Base-by-base conservation (phyloP, 208 protist species). In the Porcisia hertigi region DNA sequence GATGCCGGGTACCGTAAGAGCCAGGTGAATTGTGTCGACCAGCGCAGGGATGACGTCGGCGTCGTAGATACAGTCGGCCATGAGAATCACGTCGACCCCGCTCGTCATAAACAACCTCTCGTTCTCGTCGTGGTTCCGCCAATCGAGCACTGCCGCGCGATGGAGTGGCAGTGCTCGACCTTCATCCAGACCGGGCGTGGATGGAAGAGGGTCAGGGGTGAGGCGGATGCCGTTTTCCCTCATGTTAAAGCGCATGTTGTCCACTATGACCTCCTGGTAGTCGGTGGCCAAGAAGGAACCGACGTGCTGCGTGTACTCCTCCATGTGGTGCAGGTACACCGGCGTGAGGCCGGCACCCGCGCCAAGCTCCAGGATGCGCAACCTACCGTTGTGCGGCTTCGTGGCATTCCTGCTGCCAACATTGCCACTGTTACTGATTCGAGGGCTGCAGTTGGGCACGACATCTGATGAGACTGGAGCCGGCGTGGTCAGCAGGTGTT, bases 51-150 rank as follows among this genome's bases (percentile, higher is more conserved):
- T 91, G 41, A 86, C 79, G 43, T 82, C 70, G 7, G 87, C 85
- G 39, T 94, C 92, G 77, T 96, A 96, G 69, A 96, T 87, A 74
- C 90, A 94, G 82, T 96, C 92, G 12, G 92, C 90, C 7, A 89
- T 90, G 23, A 96, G 73, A 39, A 89, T 76, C 14, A 96, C 71
- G 67, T 94, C 86, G 41, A 79, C 82, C n/a, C 65, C 65, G 80
- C 82, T 87, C 25, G 85, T 76, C 47, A 77, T 67, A 41, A 96
- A 49, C 47, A 88, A 73, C 23, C 71, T 63, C 60, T 81, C 73
- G 45, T 86, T 89, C 36, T 75, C 58, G 11, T 76, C 79, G 34
- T 81, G 70, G 18, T 92, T 78, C 65, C 43, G 83, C 92, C 92
- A 96, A 76, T 94, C 90, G 41, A 96, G 77, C 23, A 88, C 66